These are phyloP conservation scores for Trichosporon asahii DNA, from an alignment of 1,284 basidiomycete genomes.

Conservation along the genomic window DNA sequence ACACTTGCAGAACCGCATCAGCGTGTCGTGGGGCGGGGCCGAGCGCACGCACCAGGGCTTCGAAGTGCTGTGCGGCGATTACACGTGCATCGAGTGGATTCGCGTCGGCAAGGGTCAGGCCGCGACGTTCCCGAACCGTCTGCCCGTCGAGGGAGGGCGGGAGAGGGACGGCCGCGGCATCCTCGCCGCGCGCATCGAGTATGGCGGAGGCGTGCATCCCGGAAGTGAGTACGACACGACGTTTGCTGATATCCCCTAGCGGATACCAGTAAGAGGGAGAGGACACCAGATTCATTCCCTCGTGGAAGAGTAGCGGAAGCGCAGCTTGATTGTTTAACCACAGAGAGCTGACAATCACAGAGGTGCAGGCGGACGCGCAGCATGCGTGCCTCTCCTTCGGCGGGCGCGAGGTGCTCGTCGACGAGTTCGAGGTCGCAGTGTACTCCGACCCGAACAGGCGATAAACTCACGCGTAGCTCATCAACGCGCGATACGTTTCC, in stretches of 20 bases:
- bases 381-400: background rate
- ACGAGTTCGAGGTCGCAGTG: constrained; percentile 6
- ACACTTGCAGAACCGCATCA: constrained; percentile 40
- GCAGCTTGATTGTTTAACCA: too few relatives aligned
- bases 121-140: constrained; percentile 35
- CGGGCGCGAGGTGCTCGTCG: background rate
- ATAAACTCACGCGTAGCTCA: background rate
- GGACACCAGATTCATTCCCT: too few relatives aligned
- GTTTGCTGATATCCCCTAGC: too few relatives aligned
- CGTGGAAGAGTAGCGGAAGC: too few relatives aligned
- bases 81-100: constrained; percentile 44
- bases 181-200: constrained; percentile 42
- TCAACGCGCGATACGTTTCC: background rate
- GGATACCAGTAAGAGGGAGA: too few relatives aligned
- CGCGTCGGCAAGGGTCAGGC: constrained; percentile 38
- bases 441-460: background rate
- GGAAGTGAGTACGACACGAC: constrained; percentile 42
- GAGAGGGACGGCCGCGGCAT: constrained; percentile 40
- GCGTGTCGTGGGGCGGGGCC: constrained; percentile 43
- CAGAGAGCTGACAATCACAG: constrained; percentile 4
- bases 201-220: constrained; percentile 41
- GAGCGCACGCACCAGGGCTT: constrained; percentile 36
- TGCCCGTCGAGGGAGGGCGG: constrained; percentile 48
- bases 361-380: background rate
- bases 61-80: constrained; percentile 48